Evolutionary conservation across 768 basidiomycete genomes (phyloP).

Genomic region (Agaricus subrufescens): DNA sequence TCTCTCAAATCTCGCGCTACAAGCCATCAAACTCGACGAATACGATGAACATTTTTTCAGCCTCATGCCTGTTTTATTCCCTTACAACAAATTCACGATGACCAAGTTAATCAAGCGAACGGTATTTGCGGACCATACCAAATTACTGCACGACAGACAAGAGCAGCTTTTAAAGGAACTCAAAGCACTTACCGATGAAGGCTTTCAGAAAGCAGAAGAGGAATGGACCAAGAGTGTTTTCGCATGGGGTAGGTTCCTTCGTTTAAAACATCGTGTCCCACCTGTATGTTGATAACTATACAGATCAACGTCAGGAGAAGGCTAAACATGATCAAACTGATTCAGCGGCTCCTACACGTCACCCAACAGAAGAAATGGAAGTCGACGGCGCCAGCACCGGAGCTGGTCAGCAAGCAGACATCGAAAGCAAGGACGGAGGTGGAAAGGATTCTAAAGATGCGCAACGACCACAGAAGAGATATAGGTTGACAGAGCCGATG

Average conservation of each 20-base stretch:
- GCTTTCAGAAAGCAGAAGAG: slow-evolving; percentile 65
- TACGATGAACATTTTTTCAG: slow-evolving; percentile 93
- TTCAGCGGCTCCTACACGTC: slow-evolving; percentile 37
- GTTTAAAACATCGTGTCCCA: slow-evolving; percentile 33
- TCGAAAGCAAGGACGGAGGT: slow-evolving; percentile 21
- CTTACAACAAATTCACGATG: slow-evolving; percentile 96
- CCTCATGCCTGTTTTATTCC: slow-evolving; percentile 81
- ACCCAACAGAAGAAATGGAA: slow-evolving; percentile 39
- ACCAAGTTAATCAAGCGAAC: slow-evolving; percentile 91
- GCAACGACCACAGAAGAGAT: slow-evolving; percentile 76
- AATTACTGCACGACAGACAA: slow-evolving; percentile 62
- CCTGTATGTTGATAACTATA: background rate
- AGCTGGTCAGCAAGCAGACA: slow-evolving; percentile 15
- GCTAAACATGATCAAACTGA: slow-evolving; percentile 17
- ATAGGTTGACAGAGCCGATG: slow-evolving; percentile 76
- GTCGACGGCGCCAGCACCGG: slow-evolving; percentile 9
- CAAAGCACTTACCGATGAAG: slow-evolving; percentile 51
- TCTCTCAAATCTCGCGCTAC: slow-evolving; percentile 62
- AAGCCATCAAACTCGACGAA: slow-evolving; percentile 79
- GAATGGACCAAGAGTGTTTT: slow-evolving; percentile 71
- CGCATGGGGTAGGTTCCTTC: slow-evolving; percentile 47
- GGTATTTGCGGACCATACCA: slow-evolving; percentile 69
- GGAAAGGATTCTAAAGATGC: slow-evolving; percentile 28
- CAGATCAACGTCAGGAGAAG: slow-evolving; percentile 5
- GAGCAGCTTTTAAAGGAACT: slow-evolving; percentile 66